Evolutionary conservation across 257 asterid genomes (phyloP).

Genomic region (Henckelia pumila): DNA sequence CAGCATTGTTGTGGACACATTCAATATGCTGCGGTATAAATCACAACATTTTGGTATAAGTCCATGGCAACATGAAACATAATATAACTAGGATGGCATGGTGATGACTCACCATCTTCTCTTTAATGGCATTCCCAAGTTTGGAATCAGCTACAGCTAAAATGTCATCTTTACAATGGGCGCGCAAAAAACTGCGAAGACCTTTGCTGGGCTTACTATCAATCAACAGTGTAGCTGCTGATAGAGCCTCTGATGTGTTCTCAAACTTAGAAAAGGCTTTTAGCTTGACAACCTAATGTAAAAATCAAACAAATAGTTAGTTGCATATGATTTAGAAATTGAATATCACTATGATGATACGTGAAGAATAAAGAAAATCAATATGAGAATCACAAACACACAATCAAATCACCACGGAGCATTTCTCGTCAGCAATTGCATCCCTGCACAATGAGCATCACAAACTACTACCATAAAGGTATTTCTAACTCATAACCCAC

Average conservation of each 20-base stretch:
- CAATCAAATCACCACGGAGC: neutral
- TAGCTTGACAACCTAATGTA: conserved; percentile 62
- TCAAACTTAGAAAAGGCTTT: conserved; percentile 82
- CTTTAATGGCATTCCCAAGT: conserved; percentile 77
- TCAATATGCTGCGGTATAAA: conserved; percentile 60
- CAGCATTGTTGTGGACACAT: conserved; percentile 73
- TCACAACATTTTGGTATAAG: neutral
- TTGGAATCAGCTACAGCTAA: conserved; percentile 83
- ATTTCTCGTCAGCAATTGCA: neutral
- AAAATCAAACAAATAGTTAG: conserved; percentile 2
- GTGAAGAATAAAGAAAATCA: neutral
- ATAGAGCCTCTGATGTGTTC: conserved; percentile 72
- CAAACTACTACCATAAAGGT: neutral
- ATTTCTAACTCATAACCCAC: neutral
- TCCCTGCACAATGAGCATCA: neutral
- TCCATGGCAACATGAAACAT: neutral
- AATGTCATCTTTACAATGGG: conserved; percentile 64
- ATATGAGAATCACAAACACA: too few species aligned
- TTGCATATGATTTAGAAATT: neutral
- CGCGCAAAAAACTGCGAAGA: conserved; percentile 67
- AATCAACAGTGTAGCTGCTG: conserved; percentile 63
- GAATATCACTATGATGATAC: neutral
- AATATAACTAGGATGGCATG: neutral
- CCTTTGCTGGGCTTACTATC: conserved; percentile 78
- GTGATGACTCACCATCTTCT: conserved; percentile 68